Percentiles rank a stretch among this genome's conserved stretches.
These are phyloP conservation scores for Neurospora hispaniola DNA, from an alignment of 495 filamentous ascomycete genomes.

Conservation along the genomic window DNA sequence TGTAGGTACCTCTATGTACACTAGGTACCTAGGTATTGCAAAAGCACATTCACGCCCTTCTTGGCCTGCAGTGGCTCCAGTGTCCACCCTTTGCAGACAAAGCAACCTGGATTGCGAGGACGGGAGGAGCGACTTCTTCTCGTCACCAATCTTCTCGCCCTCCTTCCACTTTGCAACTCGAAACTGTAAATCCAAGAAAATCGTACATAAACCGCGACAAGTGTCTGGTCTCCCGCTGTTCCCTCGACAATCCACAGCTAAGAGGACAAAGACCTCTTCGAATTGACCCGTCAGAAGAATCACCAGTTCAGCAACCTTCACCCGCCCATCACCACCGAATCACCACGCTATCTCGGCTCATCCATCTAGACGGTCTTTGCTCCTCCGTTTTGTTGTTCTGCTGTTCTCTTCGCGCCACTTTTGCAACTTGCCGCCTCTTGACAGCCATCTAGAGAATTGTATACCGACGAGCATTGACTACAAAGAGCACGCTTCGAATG, in stretches of 20 bases:
- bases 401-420: background rate
- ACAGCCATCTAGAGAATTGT: background rate
- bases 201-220: background rate
- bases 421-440: background rate
- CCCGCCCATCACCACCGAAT: background rate
- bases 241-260: background rate
- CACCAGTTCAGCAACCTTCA: background rate
- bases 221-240: background rate
- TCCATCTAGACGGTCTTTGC: background rate
- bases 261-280: background rate
- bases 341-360: background rate
- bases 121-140: background rate
- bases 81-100: background rate
- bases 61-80: background rate
- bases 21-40: too few species aligned
- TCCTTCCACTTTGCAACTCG: background rate
- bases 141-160: background rate
- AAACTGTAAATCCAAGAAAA: background rate
- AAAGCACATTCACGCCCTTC: background rate
- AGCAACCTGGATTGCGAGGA: background rate
- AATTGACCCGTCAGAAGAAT: background rate
- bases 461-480: background rate
- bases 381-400: background rate
- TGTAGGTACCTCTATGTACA: background rate
- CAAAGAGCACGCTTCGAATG: background rate